Evolutionary conservation across 2,329 filamentous ascomycete species (phyloP), one percentile per base, ranked within the genome.

Genomic region (Penicillium italicum): DNA sequence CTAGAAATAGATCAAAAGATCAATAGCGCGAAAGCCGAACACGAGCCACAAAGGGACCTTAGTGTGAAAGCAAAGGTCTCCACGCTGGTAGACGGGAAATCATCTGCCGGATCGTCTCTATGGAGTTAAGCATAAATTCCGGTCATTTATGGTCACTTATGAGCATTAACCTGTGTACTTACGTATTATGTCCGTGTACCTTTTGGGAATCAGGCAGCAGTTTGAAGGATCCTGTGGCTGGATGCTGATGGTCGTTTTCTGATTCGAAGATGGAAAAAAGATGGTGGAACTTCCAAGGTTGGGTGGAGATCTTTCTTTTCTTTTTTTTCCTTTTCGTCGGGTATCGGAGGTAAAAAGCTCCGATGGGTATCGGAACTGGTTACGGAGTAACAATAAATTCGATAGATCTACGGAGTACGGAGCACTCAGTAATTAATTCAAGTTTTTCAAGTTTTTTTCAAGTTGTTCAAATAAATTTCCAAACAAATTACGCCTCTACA

Each of bases 131-230:
- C 52, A 55, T 50, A 43, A 55, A 47, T 63, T 52, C 59, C 57
- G 61, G 22, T 28, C n/a, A 36, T 24, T 41, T 26, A 45, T 55
- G 61, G 22, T 28, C n/a, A 36, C 20, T 41, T 26, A 45, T 50
- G 33, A 53, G 47, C 46, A 42, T 53, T 53, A 54, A 54, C 50
- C 49, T 42, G 22, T n/a, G 14, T 30, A 16, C 14, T 24, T 33
- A 16, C 36, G 48, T 37, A 16, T 31, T 60, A 2, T 37, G 5
- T 20, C 4, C 33, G 33, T 36, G 10, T 36, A 4, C 9, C 24
- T 24, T 24, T 43, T 55, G 28, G 44, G 55, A 57, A 48, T 38
- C 51, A 64, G 62, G 61, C 61, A 62, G 50, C 57, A 63, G 38
- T 44, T 45, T 56, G 42, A 34, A 24, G 50, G 50, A 54, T 47